These are phyloP conservation scores for Ceratobasidium sp. DNA, from an alignment of 1,284 basidiomycete species.

Conservation along the genomic window DNA sequence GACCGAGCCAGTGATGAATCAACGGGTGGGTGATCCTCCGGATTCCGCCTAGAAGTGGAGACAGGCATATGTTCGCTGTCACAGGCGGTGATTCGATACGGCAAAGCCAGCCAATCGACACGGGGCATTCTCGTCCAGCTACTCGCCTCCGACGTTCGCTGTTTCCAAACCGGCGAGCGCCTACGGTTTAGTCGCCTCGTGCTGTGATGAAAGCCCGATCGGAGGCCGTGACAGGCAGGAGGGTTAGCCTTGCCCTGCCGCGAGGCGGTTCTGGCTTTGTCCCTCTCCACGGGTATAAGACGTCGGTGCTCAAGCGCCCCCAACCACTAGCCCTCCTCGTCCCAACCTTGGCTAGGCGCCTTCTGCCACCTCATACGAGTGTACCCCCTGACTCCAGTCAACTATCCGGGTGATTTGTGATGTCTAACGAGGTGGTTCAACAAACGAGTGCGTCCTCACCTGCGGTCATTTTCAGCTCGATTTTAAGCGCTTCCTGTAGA, in stretches of 20 bases:
- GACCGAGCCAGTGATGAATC: not conserved
- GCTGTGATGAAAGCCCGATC: not conserved
- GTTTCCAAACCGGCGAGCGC: not conserved
- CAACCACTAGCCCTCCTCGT: not conserved
- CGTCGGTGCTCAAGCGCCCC: not conserved
- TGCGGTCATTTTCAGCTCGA: no score
- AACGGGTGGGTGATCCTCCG: not conserved
- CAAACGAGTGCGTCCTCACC: not conserved
- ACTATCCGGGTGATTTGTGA: not conserved
- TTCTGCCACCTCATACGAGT: not conserved
- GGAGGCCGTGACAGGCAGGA: not conserved
- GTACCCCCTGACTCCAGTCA: no score
- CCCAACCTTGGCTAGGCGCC: not conserved
- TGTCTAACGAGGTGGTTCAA: not conserved
- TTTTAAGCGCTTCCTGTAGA: no score
- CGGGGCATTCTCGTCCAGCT: not conserved
- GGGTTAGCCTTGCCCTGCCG: not conserved
- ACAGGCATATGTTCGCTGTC: not conserved
- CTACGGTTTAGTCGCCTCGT: no score
- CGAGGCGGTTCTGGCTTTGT: not conserved
- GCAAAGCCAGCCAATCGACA: constrained; percentile 9
- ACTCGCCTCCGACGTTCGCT: not conserved
- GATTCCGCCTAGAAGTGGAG: not conserved
- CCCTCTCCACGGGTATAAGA: not conserved
- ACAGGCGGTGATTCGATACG: not conserved